phyloP scores from a whole-genome alignment of 2,329 filamentous ascomycete genomes.

The Aspergillus sclerotialis region DNA sequence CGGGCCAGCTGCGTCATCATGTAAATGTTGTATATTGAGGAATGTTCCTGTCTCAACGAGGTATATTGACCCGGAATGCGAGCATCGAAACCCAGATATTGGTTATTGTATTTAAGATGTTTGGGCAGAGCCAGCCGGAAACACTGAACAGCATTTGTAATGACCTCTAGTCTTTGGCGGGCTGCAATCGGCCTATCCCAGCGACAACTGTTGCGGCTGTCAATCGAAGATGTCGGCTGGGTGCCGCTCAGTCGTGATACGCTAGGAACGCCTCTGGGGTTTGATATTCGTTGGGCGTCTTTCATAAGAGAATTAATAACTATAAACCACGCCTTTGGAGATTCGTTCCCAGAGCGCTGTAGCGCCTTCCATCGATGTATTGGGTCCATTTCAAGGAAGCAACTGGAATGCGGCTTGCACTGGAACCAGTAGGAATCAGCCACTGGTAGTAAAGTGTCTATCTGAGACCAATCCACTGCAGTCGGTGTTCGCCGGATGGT shows the following conservation, averaged over 20 bases:
- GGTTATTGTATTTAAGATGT: constrained; percentile 20
- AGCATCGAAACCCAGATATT: constrained; percentile 23
- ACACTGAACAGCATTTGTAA: constrained; percentile 26
- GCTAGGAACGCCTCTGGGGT: constrained; percentile 16
- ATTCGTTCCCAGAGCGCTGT: constrained; percentile 22
- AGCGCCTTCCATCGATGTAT: constrained; percentile 26
- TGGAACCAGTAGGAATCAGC: constrained; percentile 29
- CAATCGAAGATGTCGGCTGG: too few species aligned
- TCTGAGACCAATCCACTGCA: constrained; percentile 30
- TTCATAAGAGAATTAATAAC: constrained; percentile 35
- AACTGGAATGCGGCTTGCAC: constrained; percentile 13
- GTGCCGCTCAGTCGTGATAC: too few species aligned
- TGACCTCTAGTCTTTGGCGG: constrained; percentile 18
- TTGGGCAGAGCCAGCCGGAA: constrained; percentile 22
- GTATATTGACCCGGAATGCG: constrained; percentile 3
- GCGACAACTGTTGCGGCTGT: constrained; percentile 3
- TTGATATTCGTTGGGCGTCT: constrained; percentile 29
- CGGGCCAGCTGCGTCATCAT: constrained; percentile 28
- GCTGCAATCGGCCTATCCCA: constrained; percentile 7
- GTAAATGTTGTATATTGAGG: constrained; percentile 25
- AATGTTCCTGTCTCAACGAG: constrained; percentile 18
- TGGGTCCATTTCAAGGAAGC: constrained; percentile 24
- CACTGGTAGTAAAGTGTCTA: constrained; percentile 30
- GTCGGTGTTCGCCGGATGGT: constrained; percentile 33
- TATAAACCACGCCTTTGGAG: constrained; percentile 33